phyloP scores from a whole-genome alignment of 2,329 filamentous ascomycete genomes.

The Tolypocladium ovalisporum region DNA sequence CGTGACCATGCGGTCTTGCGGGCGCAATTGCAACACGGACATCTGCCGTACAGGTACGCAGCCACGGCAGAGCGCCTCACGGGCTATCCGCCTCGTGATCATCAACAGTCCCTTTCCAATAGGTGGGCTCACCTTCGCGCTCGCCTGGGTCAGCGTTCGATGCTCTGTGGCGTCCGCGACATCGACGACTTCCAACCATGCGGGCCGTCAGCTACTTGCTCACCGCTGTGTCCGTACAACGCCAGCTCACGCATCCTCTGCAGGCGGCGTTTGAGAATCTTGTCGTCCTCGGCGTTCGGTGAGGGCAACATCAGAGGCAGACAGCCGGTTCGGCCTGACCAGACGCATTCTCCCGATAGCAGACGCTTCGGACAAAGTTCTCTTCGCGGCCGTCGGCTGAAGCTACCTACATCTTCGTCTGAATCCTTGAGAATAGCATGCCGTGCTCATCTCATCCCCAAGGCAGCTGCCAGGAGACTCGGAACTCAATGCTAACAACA shows the following conservation, averaged over 20 bases:
- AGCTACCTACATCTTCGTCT: background rate
- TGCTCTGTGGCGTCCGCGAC: background rate
- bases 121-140: background rate
- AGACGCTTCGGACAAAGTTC: background rate
- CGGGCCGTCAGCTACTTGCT: background rate
- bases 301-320: background rate
- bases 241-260: background rate
- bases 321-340: background rate
- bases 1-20: background rate
- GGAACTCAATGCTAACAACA: background rate
- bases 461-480: background rate
- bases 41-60: background rate
- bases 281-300: background rate
- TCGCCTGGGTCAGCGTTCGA: background rate
- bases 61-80: background rate
- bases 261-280: background rate
- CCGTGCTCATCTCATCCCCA: background rate
- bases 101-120: background rate
- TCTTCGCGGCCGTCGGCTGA: background rate
- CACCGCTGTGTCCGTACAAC: background rate
- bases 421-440: background rate
- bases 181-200: background rate
- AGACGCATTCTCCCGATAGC: too few relatives aligned
- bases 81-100: background rate
- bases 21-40: background rate